Evolutionary conservation across 495 filamentous ascomycete genomes (phyloP), one percentile per base, ranked within the genome.

Genomic region (Neurospora tetraspora): DNA sequence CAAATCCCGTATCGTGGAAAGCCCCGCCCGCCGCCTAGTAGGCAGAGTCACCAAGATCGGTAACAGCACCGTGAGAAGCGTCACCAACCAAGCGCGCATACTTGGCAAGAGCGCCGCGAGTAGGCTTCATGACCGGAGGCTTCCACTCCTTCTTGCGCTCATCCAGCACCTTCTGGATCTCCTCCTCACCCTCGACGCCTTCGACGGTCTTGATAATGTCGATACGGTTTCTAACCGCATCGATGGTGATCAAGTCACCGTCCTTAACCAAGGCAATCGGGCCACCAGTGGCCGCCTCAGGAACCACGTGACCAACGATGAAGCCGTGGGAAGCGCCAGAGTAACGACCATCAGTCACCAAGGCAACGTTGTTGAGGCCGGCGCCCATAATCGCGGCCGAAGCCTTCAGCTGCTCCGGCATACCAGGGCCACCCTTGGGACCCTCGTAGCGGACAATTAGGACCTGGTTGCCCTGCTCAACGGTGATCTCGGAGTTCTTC

Each of bases 351-450:
- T 99, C 96, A 0, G 96, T 99, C 36, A 98, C 93, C 11, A 99
- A 84, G 1, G 96, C 96, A 23, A 98, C 89, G 75, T 97, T 97
- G 73, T 82, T 92, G 68, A 99, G 83, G 31, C 91, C 91, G 10
- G 96, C 96, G 34, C 96, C 96, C 93, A 97, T 97, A 39, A 99
- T 90, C 8, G 93, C 92, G 2, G 94, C 95, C 74, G 88, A 91
- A 10, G 96, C 91, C 78, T 91, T 94, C 39, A 97, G 87, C 83
- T 97, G 94, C 82, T 99, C 96, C n/a, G 96, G 96, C 96, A 99
- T 99, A 18, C 96, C 96, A 8, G 96, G 96, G 0, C 95, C 96
- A 77, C 96, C 96, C 79, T 93, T 94, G 7, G 96, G 96, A 1
- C 96, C 96, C 80, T 99, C 96, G 78, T 97, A 98, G 40, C 96